Evolutionary conservation across 2,329 filamentous ascomycete genomes (phyloP).

Genomic region (Daldinia sp.): DNA sequence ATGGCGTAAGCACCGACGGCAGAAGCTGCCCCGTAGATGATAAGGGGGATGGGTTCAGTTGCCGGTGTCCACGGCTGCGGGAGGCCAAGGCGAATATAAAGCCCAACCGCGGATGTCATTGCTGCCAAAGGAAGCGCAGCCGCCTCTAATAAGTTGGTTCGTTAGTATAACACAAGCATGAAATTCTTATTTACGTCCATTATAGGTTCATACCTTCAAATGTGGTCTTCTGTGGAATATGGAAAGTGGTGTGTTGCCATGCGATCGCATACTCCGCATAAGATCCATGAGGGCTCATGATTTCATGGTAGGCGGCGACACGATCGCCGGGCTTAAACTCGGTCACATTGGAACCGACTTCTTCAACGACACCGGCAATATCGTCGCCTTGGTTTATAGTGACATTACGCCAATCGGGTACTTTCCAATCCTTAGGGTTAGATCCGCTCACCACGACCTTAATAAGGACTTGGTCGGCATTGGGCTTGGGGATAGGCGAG

Average conservation of each 20-base stretch:
- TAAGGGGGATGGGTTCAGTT: slow-evolving; percentile 50
- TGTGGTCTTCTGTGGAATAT: slow-evolving; percentile 60
- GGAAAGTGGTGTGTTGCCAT: slow-evolving; percentile 68
- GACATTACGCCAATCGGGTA: slow-evolving; percentile 45
- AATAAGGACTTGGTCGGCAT: slow-evolving; percentile 57
- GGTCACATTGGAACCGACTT: slow-evolving; percentile 65
- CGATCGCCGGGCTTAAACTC: slow-evolving; percentile 67
- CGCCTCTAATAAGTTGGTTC: slow-evolving; percentile 56
- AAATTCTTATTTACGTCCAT: background rate
- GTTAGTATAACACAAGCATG: slow-evolving; percentile 17
- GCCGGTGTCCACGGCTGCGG: slow-evolving; percentile 62
- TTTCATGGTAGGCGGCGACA: slow-evolving; percentile 64
- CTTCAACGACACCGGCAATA: slow-evolving; percentile 66
- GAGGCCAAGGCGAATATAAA: slow-evolving; percentile 61
- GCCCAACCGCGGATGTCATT: slow-evolving; percentile 64
- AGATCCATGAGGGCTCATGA: slow-evolving; percentile 62
- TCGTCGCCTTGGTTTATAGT: slow-evolving; percentile 65
- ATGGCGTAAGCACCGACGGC: slow-evolving; percentile 70
- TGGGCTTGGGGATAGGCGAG: slow-evolving; percentile 55
- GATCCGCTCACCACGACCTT: slow-evolving; percentile 58
- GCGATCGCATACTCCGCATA: slow-evolving; percentile 73
- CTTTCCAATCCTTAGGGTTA: slow-evolving; percentile 63
- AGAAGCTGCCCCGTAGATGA: slow-evolving; percentile 67
- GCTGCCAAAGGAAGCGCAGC: slow-evolving; percentile 68
- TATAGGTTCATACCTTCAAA: slow-evolving; percentile 59